Percentiles rank a stretch among this genome's conserved stretches.
Evolutionary conservation across 2,329 filamentous ascomycete genomes (phyloP).

Genomic region (Lasiodiplodia citricola): DNA sequence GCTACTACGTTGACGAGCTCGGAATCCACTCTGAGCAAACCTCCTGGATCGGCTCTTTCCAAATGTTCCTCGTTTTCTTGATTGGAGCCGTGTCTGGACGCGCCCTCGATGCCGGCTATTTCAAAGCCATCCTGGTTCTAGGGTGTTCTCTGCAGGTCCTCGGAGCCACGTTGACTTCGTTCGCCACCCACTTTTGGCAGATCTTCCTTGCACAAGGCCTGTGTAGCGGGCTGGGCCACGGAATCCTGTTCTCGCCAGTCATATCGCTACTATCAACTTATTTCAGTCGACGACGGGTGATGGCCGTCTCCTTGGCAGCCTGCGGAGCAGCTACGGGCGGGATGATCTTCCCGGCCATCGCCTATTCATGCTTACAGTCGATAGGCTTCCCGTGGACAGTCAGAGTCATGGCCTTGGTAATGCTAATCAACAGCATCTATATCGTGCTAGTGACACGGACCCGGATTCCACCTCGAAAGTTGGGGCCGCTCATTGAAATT

Average conservation of each 20-base stretch:
- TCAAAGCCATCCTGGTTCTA: conserved; percentile 48
- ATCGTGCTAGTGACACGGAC: conserved; percentile 43
- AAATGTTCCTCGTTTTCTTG: conserved; percentile 58
- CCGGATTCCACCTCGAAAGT: conserved; percentile 49
- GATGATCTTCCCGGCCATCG: conserved; percentile 64
- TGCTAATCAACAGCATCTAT: conserved; percentile 54
- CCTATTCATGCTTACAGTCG: conserved; percentile 60
- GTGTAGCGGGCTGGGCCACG: conserved; percentile 39
- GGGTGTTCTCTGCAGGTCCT: conserved; percentile 53
- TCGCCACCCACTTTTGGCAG: conserved; percentile 57
- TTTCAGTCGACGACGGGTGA: conserved; percentile 60
- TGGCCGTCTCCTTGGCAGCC: conserved; percentile 66
- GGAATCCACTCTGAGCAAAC: conserved; percentile 49
- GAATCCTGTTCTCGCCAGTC: conserved; percentile 41
- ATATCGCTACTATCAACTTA: conserved; percentile 55
- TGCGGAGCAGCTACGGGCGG: conserved; percentile 67
- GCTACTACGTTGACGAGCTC: conserved; percentile 40
- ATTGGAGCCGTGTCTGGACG: conserved; percentile 58
- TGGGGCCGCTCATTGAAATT: conserved; percentile 38
- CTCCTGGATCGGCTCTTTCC: conserved; percentile 59
- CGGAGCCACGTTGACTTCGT: conserved; percentile 57
- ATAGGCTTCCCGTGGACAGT: conserved; percentile 71
- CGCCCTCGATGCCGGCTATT: conserved; percentile 58
- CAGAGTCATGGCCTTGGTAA: conserved; percentile 64
- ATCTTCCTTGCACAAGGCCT: conserved; percentile 43